phyloP scores from a whole-genome alignment of 2,329 filamentous ascomycete genomes.

The Acarospora socialis region DNA sequence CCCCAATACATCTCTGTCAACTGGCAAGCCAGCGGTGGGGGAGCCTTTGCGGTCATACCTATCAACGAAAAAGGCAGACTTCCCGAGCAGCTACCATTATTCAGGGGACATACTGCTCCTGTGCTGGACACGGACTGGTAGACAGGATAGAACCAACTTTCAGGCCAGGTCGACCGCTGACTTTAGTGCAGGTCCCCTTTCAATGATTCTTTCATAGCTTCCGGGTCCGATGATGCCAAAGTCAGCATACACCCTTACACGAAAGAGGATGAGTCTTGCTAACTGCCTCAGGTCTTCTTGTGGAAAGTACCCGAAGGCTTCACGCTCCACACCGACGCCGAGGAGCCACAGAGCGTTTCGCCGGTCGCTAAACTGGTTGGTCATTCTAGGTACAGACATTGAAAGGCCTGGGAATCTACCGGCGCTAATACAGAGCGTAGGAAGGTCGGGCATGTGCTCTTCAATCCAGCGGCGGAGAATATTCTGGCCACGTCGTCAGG shows the following conservation, averaged over 20 bases:
- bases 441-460: conserved; percentile 95
- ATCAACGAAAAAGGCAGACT: conserved; percentile 77
- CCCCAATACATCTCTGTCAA: conserved; percentile 94
- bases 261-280: conserved; percentile 9
- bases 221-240: conserved; percentile 91
- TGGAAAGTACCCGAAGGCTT: conserved; percentile 91
- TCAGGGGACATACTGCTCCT: conserved; percentile 87
- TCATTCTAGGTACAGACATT: conserved; percentile 55
- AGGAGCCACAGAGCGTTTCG: conserved; percentile 67
- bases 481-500: conserved; percentile 90
- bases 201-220: conserved; percentile 84
- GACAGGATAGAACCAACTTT: conserved; percentile 7
- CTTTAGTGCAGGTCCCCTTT: conserved; percentile 66
- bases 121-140: conserved; percentile 97
- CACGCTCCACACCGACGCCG: conserved; percentile 59
- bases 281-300: conserved; percentile 53
- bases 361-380: conserved; percentile 72
- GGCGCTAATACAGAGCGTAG: conserved; percentile 32
- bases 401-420: conserved; percentile 2
- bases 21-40: conserved; percentile 92
- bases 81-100: conserved; percentile 85
- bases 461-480: conserved; percentile 92
- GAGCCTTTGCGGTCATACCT: conserved; percentile 92
- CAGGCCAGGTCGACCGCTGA: conserved; percentile 14
- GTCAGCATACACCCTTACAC: conserved; percentile 22